Evolutionary conservation across 1,284 basidiomycete genomes (phyloP).

Genomic region (Austroboletus olivaceoglutinosus): DNA sequence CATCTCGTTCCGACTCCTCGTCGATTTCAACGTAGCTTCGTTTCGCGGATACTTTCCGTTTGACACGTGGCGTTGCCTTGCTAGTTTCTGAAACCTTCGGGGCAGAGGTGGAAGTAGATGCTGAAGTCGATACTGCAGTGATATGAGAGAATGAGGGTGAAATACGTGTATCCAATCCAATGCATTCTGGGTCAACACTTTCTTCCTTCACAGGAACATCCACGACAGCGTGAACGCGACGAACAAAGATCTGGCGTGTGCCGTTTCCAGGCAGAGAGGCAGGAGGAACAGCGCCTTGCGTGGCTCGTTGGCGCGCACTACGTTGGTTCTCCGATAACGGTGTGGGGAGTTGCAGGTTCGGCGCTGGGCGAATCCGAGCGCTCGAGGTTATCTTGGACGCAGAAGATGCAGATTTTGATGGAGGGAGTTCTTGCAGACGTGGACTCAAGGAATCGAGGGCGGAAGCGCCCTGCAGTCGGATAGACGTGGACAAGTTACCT

Average conservation of each 20-base stretch:
- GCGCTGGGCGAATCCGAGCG: constrained; percentile 10
- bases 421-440: constrained; percentile 9
- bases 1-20: constrained; percentile 20
- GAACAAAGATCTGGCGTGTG: constrained; percentile 33
- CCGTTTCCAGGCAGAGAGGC: constrained; percentile 11
- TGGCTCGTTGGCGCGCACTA: constrained; percentile 22
- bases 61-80: constrained; percentile 12
- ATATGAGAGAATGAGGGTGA: constrained; percentile 12
- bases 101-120: constrained; percentile 3
- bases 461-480: constrained; percentile 18
- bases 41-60: constrained; percentile 24
- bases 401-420: constrained; percentile 14
- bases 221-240: constrained; percentile 45
- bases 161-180: constrained; percentile 1
- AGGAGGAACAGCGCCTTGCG: constrained; percentile 7
- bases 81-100: constrained; percentile 11
- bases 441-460: constrained; percentile 13
- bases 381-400: constrained; percentile 12
- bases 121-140: constrained; percentile 13
- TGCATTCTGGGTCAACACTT: constrained; percentile 30
- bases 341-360: constrained; percentile 29
- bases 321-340: constrained; percentile 34
- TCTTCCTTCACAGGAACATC: constrained; percentile 48
- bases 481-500: constrained; percentile 16
- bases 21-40: constrained; percentile 35